Percentiles rank a stretch among this genome's conserved stretches.
These are phyloP conservation scores for Penicillium flavigenum DNA, from an alignment of 495 filamentous ascomycete species.

Conservation along the genomic window DNA sequence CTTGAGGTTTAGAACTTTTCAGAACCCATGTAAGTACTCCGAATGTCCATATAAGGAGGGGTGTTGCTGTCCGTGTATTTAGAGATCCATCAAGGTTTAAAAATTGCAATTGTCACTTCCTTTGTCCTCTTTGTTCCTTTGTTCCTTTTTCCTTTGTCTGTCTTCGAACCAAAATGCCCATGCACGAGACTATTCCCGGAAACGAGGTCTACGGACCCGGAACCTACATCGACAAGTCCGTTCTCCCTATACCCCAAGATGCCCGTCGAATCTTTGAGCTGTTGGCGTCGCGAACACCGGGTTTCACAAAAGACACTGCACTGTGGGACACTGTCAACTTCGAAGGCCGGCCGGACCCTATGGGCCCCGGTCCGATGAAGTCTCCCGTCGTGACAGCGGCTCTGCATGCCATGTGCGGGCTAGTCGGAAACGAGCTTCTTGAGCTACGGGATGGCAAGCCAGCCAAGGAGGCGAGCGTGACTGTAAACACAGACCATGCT, in stretches of 20 bases:
- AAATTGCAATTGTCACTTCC: not conserved
- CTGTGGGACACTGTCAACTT: conserved; percentile 28
- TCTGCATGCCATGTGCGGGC: conserved; percentile 29
- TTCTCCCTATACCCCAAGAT: conserved; percentile 28
- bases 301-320: conserved; percentile 20
- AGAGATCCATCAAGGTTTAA: not conserved
- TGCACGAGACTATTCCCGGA: conserved; percentile 24
- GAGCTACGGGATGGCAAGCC: conserved; percentile 19
- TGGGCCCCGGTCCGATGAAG: conserved; percentile 30
- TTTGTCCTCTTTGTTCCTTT: not conserved
- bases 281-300: conserved; percentile 20
- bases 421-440: conserved; percentile 28
- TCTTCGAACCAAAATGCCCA: conserved; percentile 10
- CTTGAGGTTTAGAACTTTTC: not conserved
- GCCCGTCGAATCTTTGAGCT: conserved; percentile 25
- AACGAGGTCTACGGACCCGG: conserved; percentile 26
- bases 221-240: conserved; percentile 24
- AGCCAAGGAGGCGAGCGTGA: conserved; percentile 9
- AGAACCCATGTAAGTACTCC: too few species aligned
- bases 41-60: not conserved
- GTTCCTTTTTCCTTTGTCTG: not conserved
- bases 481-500: conserved; percentile 28
- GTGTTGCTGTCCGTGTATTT: not conserved
- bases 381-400: conserved; percentile 26
- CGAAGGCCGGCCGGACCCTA: conserved; percentile 23